Base-by-base conservation (phyloP, 768 basidiomycete genomes). In the Pulveroboletus sp. region DNA sequence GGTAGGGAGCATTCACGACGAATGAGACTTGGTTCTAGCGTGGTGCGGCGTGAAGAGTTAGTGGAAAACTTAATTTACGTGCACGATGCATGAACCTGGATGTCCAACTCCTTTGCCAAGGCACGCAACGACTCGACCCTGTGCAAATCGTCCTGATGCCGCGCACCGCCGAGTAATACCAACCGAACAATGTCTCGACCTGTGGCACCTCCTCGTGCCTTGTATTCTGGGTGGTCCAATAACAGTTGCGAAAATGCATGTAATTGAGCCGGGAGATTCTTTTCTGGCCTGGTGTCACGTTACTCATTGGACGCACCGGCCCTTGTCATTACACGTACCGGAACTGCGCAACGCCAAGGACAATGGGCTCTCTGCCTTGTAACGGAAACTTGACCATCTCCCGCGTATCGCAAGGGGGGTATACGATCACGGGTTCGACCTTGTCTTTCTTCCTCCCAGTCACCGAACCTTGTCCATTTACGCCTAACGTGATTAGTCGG, bases 301-400 rank as follows among this genome's bases (percentile, higher is more conserved):
- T 25, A 37, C 36, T n/a, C 16, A 21, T 25, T 27, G 25, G 36
- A 27, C 16, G 29, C n/a, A 13, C 4, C 39, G 9, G 16, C 21
- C 2, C 17, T 21, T 2, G 4, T 23, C 16, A 16, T 24, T 32
- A n/a, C 11, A 49, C 78, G 19, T 45, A 91, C 91, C 95, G 72
- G 68, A 98, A 99, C 66, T 98, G 97, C 4, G 94, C 93, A 2
- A 98, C 72, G 52, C 92, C 94, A 25, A 98, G 68, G 32, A 98
- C 78, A 17, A 90, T 73, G 19, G 75, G 77, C 45, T 84, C 75
- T 43, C 90, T 72, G 10, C 64, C 63, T 44, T 73, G 72, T 21
- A 87, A 68, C 2, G 76, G 63, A 56, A 83, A 87, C 31, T 63
- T 66, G 11, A 71, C 70, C 69, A 97, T 82, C 56, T 81, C 85